Base-by-base conservation (phyloP, 2,329 filamentous ascomycete species). In the Aphanocladium album region DNA sequence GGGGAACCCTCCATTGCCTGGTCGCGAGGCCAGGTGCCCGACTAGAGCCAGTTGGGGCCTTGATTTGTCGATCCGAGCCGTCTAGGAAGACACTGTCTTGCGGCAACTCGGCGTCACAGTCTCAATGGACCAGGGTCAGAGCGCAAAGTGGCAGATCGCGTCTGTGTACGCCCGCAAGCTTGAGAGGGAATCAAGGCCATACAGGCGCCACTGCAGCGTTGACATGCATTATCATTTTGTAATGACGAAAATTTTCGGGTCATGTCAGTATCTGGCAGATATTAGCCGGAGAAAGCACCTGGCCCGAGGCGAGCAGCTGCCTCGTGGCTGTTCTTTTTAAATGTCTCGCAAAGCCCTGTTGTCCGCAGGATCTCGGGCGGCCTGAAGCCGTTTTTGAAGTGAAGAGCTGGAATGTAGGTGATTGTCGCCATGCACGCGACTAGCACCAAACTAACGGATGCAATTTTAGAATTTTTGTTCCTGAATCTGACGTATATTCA, bases 131-230 rank as follows among this genome's bases (percentile, higher is more conserved):
- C 14, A 21, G 9, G 37, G 52, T 45, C 52, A 21, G 23, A 46
- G 53, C 53, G 41, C 41, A 33, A 30, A 19, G 14, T 46, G 53
- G 51, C 35, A 54, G 53, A 56, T 56, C 53, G 11, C n/a, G n/a
- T 33, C 41, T 23, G 41, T 46, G 51, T n/a, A 14, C 19, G 17
- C 17, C 27, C n/a, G 25, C 27, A 21, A 6, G 25, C 1, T 11
- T 6, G 19, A 17, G 33, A 21, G 27, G 27, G 41, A 56, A 23
- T 3, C 25, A 27, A 2, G 16, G 19, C 8, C 41, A 17, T n/a
- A 16, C 43, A 6, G 43, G 21, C 19, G 46, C 56, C 46, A 51
- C 46, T n/a, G 16, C 17, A 30, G 35, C 25, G 50, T 25, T 23
- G 53, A 56, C 27, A 21, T 37, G 30, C 41, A 35, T 9, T 16